Evolutionary conservation across 768 basidiomycete species (phyloP).

Genomic region (Boletus speciosus): DNA sequence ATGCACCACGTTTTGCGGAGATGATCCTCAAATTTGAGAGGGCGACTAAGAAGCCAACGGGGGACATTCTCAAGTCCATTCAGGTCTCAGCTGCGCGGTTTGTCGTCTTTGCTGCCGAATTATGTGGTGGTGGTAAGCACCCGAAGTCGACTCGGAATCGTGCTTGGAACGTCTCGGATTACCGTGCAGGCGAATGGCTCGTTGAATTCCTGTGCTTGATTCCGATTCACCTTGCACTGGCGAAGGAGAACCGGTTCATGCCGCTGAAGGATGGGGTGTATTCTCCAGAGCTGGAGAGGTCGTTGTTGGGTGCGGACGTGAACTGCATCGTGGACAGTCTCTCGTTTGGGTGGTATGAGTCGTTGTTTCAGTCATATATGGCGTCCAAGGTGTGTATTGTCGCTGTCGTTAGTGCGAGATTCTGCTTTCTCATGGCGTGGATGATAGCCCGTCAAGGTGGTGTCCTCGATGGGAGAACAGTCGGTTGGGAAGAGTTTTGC

Average conservation of each 20-base stretch:
- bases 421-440: neutral
- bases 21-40: slow-evolving; percentile 47
- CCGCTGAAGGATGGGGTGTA: slow-evolving; percentile 58
- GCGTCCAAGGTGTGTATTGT: slow-evolving; percentile 42
- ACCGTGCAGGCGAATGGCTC: slow-evolving; percentile 57
- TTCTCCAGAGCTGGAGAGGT: slow-evolving; percentile 47
- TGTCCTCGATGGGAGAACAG: slow-evolving; percentile 68
- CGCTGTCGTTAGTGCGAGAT: fast-evolving
- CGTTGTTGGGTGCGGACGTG: slow-evolving; percentile 57
- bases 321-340: slow-evolving; percentile 52
- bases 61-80: slow-evolving; percentile 40
- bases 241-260: slow-evolving; percentile 58
- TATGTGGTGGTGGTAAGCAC: neutral
- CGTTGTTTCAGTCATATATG: slow-evolving; percentile 60
- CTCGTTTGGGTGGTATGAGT: slow-evolving; percentile 65
- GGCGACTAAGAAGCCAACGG: slow-evolving; percentile 50
- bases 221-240: slow-evolving; percentile 60
- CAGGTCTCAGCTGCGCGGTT: slow-evolving; percentile 33
- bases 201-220: slow-evolving; percentile 59
- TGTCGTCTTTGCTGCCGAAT: slow-evolving; percentile 20
- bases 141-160: neutral
- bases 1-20: slow-evolving; percentile 41
- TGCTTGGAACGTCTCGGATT: slow-evolving; percentile 35
- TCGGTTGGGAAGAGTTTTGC: slow-evolving; percentile 61
- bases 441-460: slow-evolving; percentile 55